A percentile compares a stretch with the other conserved stretches of the same genome.
Conservation (phyloP, 176 grass and related monocot genomes). For the Oryza officinalis region DNA sequence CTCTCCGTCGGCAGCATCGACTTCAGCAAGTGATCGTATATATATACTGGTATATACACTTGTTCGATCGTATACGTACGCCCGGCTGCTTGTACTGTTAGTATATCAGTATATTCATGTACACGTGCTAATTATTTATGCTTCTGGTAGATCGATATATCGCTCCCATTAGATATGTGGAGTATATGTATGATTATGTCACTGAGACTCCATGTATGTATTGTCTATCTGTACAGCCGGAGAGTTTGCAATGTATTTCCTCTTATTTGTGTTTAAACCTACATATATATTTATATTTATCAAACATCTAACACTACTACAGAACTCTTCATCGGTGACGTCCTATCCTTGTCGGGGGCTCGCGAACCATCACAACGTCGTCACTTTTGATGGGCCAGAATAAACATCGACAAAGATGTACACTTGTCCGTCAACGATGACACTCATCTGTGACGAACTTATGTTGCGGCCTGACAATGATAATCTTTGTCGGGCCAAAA, state of each 20-base stretch:
- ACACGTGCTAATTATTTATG: neutral
- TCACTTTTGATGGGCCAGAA: no score
- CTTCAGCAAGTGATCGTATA: conserved; percentile 46
- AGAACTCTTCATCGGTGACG: no score
- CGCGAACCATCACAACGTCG: no score
- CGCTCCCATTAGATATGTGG: neutral
- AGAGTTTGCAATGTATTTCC: neutral
- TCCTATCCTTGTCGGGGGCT: no score
- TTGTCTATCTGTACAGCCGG: neutral
- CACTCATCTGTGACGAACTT: no score
- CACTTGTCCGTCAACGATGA: no score
- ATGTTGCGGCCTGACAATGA: no score
- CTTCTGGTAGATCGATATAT: neutral
- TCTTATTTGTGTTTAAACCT: no score
- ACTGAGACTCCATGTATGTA: neutral
- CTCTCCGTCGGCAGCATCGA: conserved; percentile 61
- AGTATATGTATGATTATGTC: neutral
- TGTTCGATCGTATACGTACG: neutral
- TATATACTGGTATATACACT: neutral
- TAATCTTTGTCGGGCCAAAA: no score
- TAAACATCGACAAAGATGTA: no score
- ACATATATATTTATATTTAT: no score
- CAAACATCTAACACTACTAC: no score
- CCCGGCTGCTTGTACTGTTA: neutral
- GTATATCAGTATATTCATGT: neutral